Conservation (phyloP, 768 basidiomycete genomes). For the Sporobolomyces pararoseus region DNA sequence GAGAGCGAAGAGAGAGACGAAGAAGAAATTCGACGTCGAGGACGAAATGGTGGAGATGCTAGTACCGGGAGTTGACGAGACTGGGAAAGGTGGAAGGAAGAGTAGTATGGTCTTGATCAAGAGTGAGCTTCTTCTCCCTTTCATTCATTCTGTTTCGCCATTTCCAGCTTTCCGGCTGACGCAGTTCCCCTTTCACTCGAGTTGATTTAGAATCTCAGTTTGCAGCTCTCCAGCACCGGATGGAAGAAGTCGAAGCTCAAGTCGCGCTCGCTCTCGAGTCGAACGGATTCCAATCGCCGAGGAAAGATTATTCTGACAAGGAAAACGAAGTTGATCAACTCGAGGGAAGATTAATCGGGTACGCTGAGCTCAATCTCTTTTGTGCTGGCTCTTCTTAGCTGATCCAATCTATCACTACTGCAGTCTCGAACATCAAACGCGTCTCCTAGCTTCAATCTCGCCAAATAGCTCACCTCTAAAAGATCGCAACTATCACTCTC, state of each 20-base stretch:
- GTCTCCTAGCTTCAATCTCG: slow-evolving; percentile 2
- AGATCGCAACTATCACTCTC: neutral
- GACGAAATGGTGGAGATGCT: slow-evolving; percentile 28
- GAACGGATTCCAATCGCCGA: neutral
- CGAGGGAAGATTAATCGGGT: slow-evolving; percentile 13
- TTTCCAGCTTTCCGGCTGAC: neutral
- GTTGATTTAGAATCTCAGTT: slow-evolving; percentile 25
- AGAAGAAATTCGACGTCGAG: neutral
- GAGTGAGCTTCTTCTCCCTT: slow-evolving; percentile 9
- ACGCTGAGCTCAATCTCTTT: neutral
- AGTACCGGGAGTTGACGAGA: neutral
- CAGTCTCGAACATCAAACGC: slow-evolving; percentile 15
- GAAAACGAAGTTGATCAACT: neutral
- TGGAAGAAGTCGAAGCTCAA: slow-evolving; percentile 32
- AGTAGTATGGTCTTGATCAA: slow-evolving; percentile 35
- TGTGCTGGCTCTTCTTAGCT: neutral
- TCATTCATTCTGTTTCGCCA: too few relatives aligned
- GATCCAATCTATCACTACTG: neutral
- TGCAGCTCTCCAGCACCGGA: slow-evolving; percentile 28
- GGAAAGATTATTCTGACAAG: neutral
- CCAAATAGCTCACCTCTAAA: neutral
- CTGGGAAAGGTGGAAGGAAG: slow-evolving; percentile 2
- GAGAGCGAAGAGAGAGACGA: neutral
- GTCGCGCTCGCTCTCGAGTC: slow-evolving; percentile 21
- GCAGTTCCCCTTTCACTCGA: neutral